A percentile compares a stretch with the other conserved stretches of the same genome.
Evolutionary conservation across 2,329 filamentous ascomycete species (phyloP).

Genomic region (Ascosphaera apis): DNA sequence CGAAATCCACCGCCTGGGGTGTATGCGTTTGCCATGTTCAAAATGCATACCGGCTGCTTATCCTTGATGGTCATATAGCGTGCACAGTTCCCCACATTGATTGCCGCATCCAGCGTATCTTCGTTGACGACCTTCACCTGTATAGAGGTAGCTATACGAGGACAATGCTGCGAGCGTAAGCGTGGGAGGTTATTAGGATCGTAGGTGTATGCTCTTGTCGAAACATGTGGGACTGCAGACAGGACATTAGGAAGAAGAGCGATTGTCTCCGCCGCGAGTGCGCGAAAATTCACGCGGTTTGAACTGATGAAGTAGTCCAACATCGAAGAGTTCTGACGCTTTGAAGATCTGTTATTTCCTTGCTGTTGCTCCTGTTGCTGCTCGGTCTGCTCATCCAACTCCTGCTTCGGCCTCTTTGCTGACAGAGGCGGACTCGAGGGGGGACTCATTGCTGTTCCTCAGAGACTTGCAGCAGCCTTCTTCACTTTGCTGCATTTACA

Average conservation of each 20-base stretch:
- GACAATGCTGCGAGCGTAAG: conserved; percentile 22
- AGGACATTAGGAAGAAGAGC: conserved; percentile 26
- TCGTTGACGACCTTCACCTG: conserved; percentile 25
- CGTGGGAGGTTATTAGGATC: conserved; percentile 16
- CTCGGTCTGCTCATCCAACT: too few relatives aligned
- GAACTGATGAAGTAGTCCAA: too few relatives aligned
- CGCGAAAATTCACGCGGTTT: conserved; percentile 14
- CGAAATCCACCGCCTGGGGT: conserved; percentile 40
- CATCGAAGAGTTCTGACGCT: too few relatives aligned
- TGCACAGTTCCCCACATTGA: conserved; percentile 14
- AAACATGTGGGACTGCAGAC: conserved; percentile 19
- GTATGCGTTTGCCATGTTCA: conserved; percentile 41
- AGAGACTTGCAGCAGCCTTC: too few relatives aligned
- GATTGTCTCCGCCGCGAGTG: conserved; percentile 26
- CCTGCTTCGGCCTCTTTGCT: too few relatives aligned
- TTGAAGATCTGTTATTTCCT: too few relatives aligned
- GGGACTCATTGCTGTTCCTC: too few relatives aligned
- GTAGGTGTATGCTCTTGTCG: conserved; percentile 17
- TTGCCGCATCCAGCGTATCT: conserved; percentile 35
- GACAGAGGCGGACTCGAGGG: too few relatives aligned
- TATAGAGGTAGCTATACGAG: conserved; percentile 18
- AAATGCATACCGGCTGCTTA: conserved; percentile 27
- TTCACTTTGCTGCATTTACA: too few relatives aligned
- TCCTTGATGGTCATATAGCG: conserved; percentile 9
- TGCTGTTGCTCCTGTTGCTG: too few relatives aligned